These are phyloP conservation scores for Ogataea philodendri DNA, from an alignment of 805 yeast species.

Conservation along the genomic window DNA sequence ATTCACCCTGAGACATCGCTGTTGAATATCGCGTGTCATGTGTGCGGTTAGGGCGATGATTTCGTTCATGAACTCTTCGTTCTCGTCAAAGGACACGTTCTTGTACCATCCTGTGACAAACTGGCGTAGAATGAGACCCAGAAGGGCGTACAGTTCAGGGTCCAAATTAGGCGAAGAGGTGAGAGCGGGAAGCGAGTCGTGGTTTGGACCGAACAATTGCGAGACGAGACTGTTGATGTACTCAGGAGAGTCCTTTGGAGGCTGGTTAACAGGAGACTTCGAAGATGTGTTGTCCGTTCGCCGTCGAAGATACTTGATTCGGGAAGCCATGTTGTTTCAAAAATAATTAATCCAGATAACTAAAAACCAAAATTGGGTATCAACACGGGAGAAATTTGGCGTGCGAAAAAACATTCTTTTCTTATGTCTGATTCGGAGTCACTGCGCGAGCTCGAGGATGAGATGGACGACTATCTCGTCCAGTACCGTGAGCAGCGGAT, in stretches of 20 bases:
- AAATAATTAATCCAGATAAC: constrained; percentile 38
- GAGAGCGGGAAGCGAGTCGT: constrained; percentile 37
- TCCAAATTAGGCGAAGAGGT: constrained; percentile 42
- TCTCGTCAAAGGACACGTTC: constrained; percentile 36
- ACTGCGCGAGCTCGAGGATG: constrained; percentile 48
- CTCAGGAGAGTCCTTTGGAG: constrained; percentile 25
- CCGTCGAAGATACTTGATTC: constrained; percentile 5
- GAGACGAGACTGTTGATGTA: constrained; percentile 24
- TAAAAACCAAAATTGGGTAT: no score
- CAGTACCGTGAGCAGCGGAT: constrained; percentile 63
- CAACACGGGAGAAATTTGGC: no score
- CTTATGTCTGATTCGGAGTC: constrained; percentile 26
- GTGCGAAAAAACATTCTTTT: constrained; percentile 30
- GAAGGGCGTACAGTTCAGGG: constrained; percentile 43
- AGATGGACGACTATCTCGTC: constrained; percentile 45
- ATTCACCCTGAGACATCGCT: constrained; percentile 33
- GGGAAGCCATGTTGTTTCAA: constrained; percentile 27
- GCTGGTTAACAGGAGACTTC: background rate
- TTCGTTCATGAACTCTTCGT: constrained; percentile 42
- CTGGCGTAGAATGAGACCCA: constrained; percentile 45
- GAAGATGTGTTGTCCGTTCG: constrained; percentile 1
- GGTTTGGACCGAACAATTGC: constrained; percentile 16
- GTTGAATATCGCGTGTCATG: constrained; percentile 39
- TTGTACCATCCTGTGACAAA: constrained; percentile 49
- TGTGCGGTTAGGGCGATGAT: constrained; percentile 40